Base-by-base conservation (phyloP, 2,329 filamentous ascomycete genomes). In the Parastagonospora nodorum region DNA sequence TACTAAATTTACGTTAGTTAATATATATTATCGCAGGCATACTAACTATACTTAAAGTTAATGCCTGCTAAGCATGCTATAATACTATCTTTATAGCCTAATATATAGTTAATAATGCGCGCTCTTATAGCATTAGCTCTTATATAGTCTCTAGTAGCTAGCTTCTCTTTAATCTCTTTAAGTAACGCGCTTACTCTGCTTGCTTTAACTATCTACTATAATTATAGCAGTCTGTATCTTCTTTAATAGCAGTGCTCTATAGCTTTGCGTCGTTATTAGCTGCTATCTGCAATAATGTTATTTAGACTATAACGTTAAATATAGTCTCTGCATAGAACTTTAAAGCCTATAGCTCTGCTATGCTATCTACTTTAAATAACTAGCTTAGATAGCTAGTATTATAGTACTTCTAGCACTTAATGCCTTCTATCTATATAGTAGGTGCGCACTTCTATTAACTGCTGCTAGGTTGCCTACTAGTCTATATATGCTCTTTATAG, bases 11-110 rank as follows among this genome's bases (percentile, higher is more conserved):
- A n/a, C n/a, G n/a, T n/a, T n/a, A n/a, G 42, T 53, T 50, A 30
- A 53, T 47, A 24, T 46, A 42, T 8, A 35, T 50, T 10, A 50
- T 46, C 8, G 46, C 42, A 2, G 42, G 35, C 33, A 50, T 42
- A 6, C 42, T 37, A n/a, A 53, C 38, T 10, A 53, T 15, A 24
- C 31, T 35, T 2, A 19, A 29, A 15, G 36, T 10, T 8, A 35
- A 54, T 31, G 12, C 43, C 44, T 51, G 29, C 43, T 54, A 27
- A 9, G 43, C 51, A 40, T 41, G 37, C 43, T 14, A 51, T 5
- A 54, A 51, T 3, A 51, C 43, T n/a, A 43, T 51, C 16, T 39
- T 4, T 2, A 31, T 36, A 3, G 39, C 41, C 39, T 8, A 48
- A 32, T 27, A 55, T 35, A 55, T 29, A 8, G 40, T 36, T 12